Evolutionary conservation across 2,329 filamentous ascomycete species (phyloP), one percentile per base, ranked within the genome.

Genomic region (Sporothrix pallida): DNA sequence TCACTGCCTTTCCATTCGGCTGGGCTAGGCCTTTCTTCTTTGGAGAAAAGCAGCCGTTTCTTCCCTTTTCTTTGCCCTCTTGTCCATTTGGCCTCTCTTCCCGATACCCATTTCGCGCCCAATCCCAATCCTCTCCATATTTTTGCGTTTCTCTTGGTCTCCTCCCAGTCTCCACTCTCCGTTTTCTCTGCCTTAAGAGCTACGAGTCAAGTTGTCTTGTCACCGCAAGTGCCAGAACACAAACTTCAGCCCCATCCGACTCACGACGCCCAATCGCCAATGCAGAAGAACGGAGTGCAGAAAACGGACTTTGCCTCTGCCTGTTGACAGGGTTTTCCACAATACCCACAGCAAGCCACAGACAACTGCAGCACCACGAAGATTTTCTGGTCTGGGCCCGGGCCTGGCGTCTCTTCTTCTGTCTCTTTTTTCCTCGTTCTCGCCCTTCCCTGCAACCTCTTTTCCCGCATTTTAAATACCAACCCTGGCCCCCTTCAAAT

Each of bases 381-480:
- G 56, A 37, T 46, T 31, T 67, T 60, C 20, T 26, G 17, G 60
- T n/a, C 37, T 46, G 42, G 60, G 60, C 60, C 60, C 42, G 37
- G 37, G 37, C 37, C 37, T 65, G 60, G 60, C 37, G 37, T 46
- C 17, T 42, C 13, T 13, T 60, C 4, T 58, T 54, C 52, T 54
- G 17, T 26, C n/a, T 13, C 42, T 42, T 20, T 12, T 58, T 72
- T 37, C 31, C 31, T 37, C 4, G 31, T 37, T 37, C 31, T 37
- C 31, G 31, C 31, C 31, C 31, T 2, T 37, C 31, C 31, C 31
- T 67, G 58, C 58, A 71, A 20, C 7, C 62, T 52, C 17, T 42
- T 68, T 58, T 42, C 20, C 31, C 46, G 48, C 60, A 37, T 37
- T 56, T 72, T 72, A 72, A 72, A 72, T 72, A 72, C 71, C 60